Percentiles rank a stretch among this genome's conserved stretches.
These are phyloP conservation scores for Balansia obtecta DNA, from an alignment of 2,329 filamentous ascomycete genomes.

Conservation along the genomic window DNA sequence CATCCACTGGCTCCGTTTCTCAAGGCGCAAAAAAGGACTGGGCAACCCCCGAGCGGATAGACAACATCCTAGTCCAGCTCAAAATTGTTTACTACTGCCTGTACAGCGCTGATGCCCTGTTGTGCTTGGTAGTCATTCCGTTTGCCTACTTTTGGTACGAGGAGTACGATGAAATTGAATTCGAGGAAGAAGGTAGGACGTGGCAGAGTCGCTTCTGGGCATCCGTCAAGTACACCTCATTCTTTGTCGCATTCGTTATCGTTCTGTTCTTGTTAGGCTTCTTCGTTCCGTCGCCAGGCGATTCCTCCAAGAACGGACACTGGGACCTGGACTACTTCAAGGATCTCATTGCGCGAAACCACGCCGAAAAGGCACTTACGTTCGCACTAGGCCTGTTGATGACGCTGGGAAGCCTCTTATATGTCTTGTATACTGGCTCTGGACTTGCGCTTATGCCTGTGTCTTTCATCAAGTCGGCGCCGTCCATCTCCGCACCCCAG, in stretches of 20 bases:
- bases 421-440: conserved; percentile 76
- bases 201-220: conserved; percentile 60
- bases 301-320: conserved; percentile 46
- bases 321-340: conserved; percentile 88
- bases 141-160: conserved; percentile 99
- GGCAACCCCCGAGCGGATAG: conserved; percentile 73
- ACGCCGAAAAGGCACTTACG: conserved; percentile 82
- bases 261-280: conserved; percentile 86
- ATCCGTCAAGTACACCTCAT: conserved; percentile 83
- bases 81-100: conserved; percentile 86
- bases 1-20: conserved; percentile 66
- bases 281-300: conserved; percentile 73
- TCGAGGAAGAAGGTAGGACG: conserved; percentile 69
- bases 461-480: conserved; percentile 83
- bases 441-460: conserved; percentile 83
- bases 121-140: conserved; percentile 81
- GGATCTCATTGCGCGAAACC: conserved; percentile 62
- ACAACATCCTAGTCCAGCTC: conserved; percentile 66
- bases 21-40: conserved; percentile 83
- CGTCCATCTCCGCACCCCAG: conserved; percentile 70
- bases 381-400: conserved; percentile 85
- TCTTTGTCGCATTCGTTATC: conserved; percentile 67
- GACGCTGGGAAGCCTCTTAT: conserved; percentile 73
- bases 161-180: conserved; percentile 86
- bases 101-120: conserved; percentile 80